A percentile compares a stretch with the other conserved stretches of the same genome.
Conservation (phyloP, 2,329 filamentous ascomycete genomes). For the Cercospora sp. region DNA sequence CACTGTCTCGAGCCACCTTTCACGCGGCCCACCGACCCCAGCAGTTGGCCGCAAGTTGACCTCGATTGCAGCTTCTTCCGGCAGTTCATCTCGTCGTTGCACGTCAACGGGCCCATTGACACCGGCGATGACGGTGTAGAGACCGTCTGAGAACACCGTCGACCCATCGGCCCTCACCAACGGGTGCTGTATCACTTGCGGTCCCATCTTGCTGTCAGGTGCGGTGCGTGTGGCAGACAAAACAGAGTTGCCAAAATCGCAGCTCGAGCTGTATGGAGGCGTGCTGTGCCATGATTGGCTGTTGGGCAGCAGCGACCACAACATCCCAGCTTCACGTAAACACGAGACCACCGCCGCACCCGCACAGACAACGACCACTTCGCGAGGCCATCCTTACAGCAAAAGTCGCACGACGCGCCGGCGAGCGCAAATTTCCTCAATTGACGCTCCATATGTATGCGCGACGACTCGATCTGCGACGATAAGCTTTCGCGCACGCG, state of each 20-base stretch:
- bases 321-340: conserved; percentile 12
- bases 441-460: conserved; percentile 8
- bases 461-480: conserved; percentile 15
- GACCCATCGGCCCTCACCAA: conserved; percentile 77
- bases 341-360: conserved; percentile 6
- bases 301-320: neutral
- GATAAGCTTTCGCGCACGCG: conserved; percentile 20
- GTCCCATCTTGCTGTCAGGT: conserved; percentile 21
- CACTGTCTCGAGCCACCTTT: conserved; percentile 76
- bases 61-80: conserved; percentile 87
- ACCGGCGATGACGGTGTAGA: conserved; percentile 78
- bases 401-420: conserved; percentile 7
- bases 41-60: conserved; percentile 84
- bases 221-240: neutral
- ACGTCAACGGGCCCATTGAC: conserved; percentile 95
- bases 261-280: conserved; percentile 6
- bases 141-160: conserved; percentile 70
- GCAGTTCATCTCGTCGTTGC: conserved; percentile 80
- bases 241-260: neutral
- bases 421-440: neutral
- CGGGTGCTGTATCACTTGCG: conserved; percentile 37
- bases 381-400: conserved; percentile 14
- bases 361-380: conserved; percentile 5
- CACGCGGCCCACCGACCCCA: conserved; percentile 65
- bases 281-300: conserved; percentile 5